These are phyloP conservation scores for Colletotrichum magnum DNA, from an alignment of 2,329 filamentous ascomycete species.

Conservation along the genomic window DNA sequence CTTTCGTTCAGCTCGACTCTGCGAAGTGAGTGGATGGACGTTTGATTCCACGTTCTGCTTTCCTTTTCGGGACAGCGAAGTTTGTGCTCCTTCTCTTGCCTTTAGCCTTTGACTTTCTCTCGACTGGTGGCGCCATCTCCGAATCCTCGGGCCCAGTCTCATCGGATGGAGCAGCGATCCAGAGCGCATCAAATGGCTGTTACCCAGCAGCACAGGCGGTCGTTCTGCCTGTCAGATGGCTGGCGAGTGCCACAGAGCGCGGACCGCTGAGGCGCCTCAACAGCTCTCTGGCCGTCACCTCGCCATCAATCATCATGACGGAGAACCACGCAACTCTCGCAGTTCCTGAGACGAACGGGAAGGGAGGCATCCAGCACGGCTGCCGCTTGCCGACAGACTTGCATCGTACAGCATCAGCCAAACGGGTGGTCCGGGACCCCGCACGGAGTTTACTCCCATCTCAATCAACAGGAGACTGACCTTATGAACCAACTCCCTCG, in stretches of 20 bases:
- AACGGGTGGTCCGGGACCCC: conserved; percentile 26
- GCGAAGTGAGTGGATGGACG: neutral
- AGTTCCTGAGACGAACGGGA: conserved; percentile 35
- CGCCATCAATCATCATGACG: conserved; percentile 25
- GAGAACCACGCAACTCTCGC: conserved; percentile 25
- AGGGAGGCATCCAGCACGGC: conserved; percentile 4
- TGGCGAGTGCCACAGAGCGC: conserved; percentile 24
- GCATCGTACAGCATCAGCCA: conserved; percentile 20
- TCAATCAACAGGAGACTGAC: neutral
- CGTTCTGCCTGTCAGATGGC: conserved; percentile 17
- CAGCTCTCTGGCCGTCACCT: neutral
- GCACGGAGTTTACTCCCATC: conserved; percentile 26
- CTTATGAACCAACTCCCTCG: neutral
- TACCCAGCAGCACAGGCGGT: conserved; percentile 3
- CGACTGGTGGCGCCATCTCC: conserved; percentile 16
- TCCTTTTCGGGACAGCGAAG: conserved; percentile 18
- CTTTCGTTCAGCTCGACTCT: neutral
- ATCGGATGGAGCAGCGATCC: conserved; percentile 24
- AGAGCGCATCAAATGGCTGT: neutral
- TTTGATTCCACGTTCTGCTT: conserved; percentile 14
- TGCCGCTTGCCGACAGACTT: conserved; percentile 28
- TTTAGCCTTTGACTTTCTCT: conserved; percentile 5
- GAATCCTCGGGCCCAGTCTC: conserved; percentile 3
- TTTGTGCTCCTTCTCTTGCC: conserved; percentile 5
- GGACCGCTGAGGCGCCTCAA: conserved; percentile 11